A percentile compares a stretch with the other conserved stretches of the same genome.
These are phyloP conservation scores for Serendipita sp. DNA, from an alignment of 768 basidiomycete species.

Conservation along the genomic window DNA sequence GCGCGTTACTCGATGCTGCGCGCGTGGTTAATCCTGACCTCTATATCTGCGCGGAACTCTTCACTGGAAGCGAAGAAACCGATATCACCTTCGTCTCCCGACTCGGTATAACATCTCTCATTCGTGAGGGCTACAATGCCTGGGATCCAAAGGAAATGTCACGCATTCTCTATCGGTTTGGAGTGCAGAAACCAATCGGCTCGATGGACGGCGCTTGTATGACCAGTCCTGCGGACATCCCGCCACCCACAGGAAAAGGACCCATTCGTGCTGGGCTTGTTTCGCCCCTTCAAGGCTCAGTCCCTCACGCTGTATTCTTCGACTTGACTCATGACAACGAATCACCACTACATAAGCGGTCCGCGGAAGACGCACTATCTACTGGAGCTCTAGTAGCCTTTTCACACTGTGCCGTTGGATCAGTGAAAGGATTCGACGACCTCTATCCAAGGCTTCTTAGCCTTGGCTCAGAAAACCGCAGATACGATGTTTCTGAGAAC, in stretches of 20 bases:
- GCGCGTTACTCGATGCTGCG: constrained; percentile 81
- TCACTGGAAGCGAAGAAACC: constrained; percentile 90
- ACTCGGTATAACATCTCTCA: constrained; percentile 82
- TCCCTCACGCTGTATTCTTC: constrained; percentile 85
- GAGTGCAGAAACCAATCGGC: constrained; percentile 85
- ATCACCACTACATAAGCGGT: constrained; percentile 73
- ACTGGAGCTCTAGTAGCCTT: constrained; percentile 89
- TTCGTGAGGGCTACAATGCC: constrained; percentile 89
- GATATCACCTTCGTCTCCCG: constrained; percentile 82
- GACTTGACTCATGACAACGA: constrained; percentile 98
- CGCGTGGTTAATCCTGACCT: constrained; percentile 77
- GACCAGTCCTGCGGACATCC: constrained; percentile 56
- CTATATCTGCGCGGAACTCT: constrained; percentile 95
- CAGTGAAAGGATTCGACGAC: constrained; percentile 95
- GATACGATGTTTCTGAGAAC: constrained; percentile 51
- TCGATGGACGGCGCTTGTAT: constrained; percentile 90
- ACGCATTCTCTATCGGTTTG: constrained; percentile 73
- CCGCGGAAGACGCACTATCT: constrained; percentile 88
- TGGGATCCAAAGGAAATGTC: constrained; percentile 83
- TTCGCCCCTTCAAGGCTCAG: constrained; percentile 66
- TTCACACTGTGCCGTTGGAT: constrained; percentile 74
- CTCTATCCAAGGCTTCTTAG: constrained; percentile 89
- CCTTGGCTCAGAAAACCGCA: constrained; percentile 67
- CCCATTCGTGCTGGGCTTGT: constrained; percentile 57
- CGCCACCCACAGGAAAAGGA: constrained; percentile 71